Conservation (phyloP, 345 rosid species). For the Limnanthes douglasii region DNA sequence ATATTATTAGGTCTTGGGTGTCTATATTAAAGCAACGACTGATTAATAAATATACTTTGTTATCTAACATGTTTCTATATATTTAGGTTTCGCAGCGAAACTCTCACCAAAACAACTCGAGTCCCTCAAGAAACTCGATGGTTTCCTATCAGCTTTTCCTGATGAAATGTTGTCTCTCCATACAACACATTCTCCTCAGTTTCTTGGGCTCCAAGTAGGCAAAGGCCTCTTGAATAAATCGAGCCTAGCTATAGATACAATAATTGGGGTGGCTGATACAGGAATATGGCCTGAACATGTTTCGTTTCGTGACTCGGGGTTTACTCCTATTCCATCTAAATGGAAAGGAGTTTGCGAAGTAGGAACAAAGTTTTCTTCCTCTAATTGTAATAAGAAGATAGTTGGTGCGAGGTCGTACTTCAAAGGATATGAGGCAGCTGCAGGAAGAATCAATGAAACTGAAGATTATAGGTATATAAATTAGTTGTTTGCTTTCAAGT, state of each 20-base stretch:
- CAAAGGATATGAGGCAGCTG: slow-evolving; percentile 37
- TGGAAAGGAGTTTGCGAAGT: slow-evolving; percentile 67
- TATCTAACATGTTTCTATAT: too few species aligned
- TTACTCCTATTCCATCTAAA: slow-evolving; percentile 36
- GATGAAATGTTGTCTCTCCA: slow-evolving; percentile 47
- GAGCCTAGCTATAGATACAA: slow-evolving; percentile 33
- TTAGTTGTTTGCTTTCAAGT: too few species aligned
- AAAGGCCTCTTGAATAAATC: slow-evolving; percentile 36
- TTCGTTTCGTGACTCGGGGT: slow-evolving; percentile 44
- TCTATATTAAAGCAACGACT: too few species aligned
- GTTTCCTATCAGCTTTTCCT: slow-evolving; percentile 39
- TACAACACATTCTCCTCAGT: slow-evolving; percentile 48
- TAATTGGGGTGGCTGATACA: slow-evolving; percentile 49
- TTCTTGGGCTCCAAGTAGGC: slow-evolving; percentile 46
- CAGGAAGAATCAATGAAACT: slow-evolving; percentile 34
- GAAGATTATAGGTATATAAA: slow-evolving; percentile 32
- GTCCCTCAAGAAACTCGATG: slow-evolving; percentile 25
- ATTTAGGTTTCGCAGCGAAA: slow-evolving; percentile 58
- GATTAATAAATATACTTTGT: too few species aligned
- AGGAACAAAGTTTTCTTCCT: slow-evolving; percentile 44
- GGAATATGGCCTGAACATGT: slow-evolving; percentile 82
- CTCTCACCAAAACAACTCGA: slow-evolving; percentile 35
- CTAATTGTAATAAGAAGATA: slow-evolving; percentile 55
- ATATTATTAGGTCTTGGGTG: too few species aligned
- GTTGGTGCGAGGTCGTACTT: slow-evolving; percentile 56